Evolutionary conservation across 495 filamentous ascomycete genomes (phyloP).

Genomic region (Podospora anserina): DNA sequence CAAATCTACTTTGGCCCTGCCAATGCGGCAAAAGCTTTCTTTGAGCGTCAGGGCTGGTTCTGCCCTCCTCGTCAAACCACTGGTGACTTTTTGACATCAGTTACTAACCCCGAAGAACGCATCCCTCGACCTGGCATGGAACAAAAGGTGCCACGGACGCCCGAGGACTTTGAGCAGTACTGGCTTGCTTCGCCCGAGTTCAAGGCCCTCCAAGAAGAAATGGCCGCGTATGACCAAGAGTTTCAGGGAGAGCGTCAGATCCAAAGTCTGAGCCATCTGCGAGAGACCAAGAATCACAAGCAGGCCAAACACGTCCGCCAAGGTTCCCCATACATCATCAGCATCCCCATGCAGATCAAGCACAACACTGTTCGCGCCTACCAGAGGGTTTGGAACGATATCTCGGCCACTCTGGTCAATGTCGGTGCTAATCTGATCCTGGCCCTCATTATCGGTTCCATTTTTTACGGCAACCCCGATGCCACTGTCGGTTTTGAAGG

Average conservation of each 20-base stretch:
- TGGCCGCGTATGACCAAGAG: constrained; percentile 55
- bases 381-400: constrained; percentile 41
- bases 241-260: constrained; percentile 47
- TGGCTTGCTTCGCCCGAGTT: constrained; percentile 47
- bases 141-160: constrained; percentile 58
- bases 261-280: constrained; percentile 21
- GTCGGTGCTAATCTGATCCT: constrained; percentile 41
- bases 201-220: constrained; percentile 56
- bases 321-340: constrained; percentile 56
- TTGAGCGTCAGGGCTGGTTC: constrained; percentile 58
- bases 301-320: constrained; percentile 42
- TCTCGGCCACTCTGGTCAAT: constrained; percentile 25
- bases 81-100: constrained; percentile 71
- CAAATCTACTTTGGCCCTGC: constrained; percentile 64
- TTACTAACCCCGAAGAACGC: constrained; percentile 70
- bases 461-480: constrained; percentile 48
- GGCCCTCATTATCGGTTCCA: constrained; percentile 44
- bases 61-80: constrained; percentile 68
- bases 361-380: constrained; percentile 53
- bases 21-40: constrained; percentile 54
- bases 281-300: constrained; percentile 29
- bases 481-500: constrained; percentile 46
- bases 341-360: constrained; percentile 55
- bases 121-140: constrained; percentile 63
- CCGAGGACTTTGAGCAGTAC: constrained; percentile 57